These are phyloP conservation scores for Kregervanrija delftensis DNA, from an alignment of 805 yeast genomes.

Conservation along the genomic window DNA sequence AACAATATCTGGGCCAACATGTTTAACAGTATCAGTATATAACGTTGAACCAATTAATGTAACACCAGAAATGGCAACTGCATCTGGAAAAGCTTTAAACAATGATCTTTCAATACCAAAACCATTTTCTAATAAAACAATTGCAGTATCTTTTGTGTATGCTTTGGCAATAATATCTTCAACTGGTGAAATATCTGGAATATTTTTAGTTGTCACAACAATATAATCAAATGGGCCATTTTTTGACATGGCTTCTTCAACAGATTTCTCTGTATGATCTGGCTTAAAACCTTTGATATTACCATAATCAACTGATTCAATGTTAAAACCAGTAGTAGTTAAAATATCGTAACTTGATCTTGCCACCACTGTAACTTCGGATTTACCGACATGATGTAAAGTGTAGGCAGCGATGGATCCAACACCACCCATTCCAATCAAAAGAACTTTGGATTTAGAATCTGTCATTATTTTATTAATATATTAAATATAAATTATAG, in stretches of 20 bases:
- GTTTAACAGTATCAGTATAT: conserved; percentile 26
- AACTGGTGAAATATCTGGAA: conserved; percentile 53
- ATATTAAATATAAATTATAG: too few relatives aligned
- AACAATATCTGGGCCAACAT: conserved; percentile 28
- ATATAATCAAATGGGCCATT: conserved; percentile 45
- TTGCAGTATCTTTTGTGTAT: conserved; percentile 24
- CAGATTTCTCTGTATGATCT: conserved; percentile 30
- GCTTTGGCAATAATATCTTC: conserved; percentile 28
- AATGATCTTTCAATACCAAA: conserved; percentile 32
- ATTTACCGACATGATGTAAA: conserved; percentile 39
- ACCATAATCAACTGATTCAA: conserved; percentile 62
- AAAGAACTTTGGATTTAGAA: conserved; percentile 35
- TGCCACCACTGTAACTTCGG: conserved; percentile 53
- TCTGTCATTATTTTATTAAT: conserved; percentile 3
- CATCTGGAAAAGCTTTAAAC: conserved; percentile 27
- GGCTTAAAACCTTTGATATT: conserved; percentile 49
- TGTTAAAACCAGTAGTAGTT: conserved; percentile 44
- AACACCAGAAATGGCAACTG: conserved; percentile 33
- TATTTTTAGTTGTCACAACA: conserved; percentile 55
- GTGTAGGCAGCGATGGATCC: conserved; percentile 73
- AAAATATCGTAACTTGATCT: conserved; percentile 59
- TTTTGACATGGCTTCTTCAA: conserved; percentile 38
- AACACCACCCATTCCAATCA: conserved; percentile 83
- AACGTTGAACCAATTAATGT: conserved; percentile 30
- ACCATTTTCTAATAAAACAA: conserved; percentile 36